phyloP scores from a whole-genome alignment of 148 eudicot genomes.

The Vaccinium corymbosum region DNA sequence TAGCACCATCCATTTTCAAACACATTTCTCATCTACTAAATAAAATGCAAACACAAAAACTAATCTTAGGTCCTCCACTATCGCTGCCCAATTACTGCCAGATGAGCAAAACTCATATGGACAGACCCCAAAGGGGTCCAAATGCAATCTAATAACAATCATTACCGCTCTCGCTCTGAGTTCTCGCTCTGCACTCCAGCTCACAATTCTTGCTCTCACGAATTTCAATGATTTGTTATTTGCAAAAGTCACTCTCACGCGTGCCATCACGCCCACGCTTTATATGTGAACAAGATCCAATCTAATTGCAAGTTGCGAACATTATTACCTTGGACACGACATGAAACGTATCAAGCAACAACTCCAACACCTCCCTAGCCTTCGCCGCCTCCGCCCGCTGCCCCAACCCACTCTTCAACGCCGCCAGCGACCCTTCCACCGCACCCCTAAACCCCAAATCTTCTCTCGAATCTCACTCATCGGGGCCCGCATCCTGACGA shows the following conservation, averaged over 20 bases:
- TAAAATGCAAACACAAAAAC: neutral
- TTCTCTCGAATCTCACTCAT: conserved; percentile 68
- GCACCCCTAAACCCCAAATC: conserved; percentile 52
- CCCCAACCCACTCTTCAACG: conserved; percentile 48
- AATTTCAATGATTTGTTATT: no score
- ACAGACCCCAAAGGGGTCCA: neutral
- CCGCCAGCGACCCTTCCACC: conserved; percentile 51
- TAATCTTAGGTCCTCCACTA: no score
- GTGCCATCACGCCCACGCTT: no score
- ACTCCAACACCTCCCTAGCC: conserved; percentile 69
- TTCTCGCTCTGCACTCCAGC: no score
- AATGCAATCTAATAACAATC: neutral
- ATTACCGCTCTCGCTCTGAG: no score
- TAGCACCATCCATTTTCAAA: neutral
- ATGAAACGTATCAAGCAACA: conserved; percentile 89
- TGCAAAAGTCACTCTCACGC: no score
- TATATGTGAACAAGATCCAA: neutral
- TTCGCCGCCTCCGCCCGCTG: conserved; percentile 66
- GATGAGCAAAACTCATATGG: neutral
- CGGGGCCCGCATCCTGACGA: conserved; percentile 92
- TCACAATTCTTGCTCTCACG: no score
- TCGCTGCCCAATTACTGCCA: neutral
- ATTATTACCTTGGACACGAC: conserved; percentile 78
- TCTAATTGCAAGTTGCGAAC: neutral
- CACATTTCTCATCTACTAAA: neutral